A percentile compares a stretch with the other conserved stretches of the same genome.
phyloP scores from a whole-genome alignment of 148 eudicot species.

The Vaccinium corymbosum region DNA sequence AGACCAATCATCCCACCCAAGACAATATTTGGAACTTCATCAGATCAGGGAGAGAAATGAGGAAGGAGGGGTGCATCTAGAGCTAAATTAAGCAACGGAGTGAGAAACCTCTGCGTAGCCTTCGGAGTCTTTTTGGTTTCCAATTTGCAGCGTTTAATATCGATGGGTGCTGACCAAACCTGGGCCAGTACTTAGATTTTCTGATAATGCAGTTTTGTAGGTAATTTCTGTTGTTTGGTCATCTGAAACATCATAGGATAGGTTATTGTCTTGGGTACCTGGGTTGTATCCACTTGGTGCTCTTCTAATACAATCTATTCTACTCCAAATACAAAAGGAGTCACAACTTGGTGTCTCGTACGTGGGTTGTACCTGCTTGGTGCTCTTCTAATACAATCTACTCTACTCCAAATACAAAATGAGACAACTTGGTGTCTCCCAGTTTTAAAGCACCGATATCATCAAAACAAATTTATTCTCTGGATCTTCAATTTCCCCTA shows the following conservation, averaged over 20 bases:
- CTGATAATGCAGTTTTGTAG: neutral
- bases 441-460: too few species aligned
- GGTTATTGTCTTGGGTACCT: neutral
- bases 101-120: neutral
- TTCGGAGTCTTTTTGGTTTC: neutral
- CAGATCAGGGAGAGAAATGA: neutral
- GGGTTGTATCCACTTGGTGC: neutral
- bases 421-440: too few species aligned
- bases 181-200: neutral
- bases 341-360: neutral
- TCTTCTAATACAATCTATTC: neutral
- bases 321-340: too few species aligned
- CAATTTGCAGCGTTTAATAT: neutral
- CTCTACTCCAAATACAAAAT: too few species aligned
- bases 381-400: neutral
- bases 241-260: neutral
- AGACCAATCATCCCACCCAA: neutral
- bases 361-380: neutral
- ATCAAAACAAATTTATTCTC: too few species aligned
- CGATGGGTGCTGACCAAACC: neutral
- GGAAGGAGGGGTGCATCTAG: neutral
- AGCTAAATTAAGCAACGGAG: neutral
- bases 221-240: neutral
- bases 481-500: too few species aligned
- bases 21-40: constrained; percentile 5